Percentiles rank a stretch among this genome's conserved stretches.
phyloP scores from a whole-genome alignment of 257 asterid species.

The Forsythia viridissima region DNA sequence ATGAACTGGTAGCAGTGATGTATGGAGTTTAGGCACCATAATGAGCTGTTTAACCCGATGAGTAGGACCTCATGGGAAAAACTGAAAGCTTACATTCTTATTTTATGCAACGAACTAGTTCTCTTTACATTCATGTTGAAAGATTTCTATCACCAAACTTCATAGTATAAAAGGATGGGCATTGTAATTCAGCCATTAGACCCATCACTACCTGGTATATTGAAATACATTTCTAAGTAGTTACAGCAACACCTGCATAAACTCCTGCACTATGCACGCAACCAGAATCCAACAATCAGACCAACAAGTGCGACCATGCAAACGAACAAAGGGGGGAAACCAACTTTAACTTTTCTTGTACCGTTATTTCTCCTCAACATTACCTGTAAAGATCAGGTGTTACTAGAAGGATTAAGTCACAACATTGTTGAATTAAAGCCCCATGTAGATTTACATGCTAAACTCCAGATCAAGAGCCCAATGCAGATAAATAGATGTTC shows the following conservation, averaged over 20 bases:
- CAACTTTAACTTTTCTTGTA: constrained; percentile 32
- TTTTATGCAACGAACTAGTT: constrained; percentile 25
- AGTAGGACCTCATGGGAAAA: neutral
- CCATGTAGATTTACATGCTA: neutral
- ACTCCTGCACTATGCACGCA: constrained; percentile 20
- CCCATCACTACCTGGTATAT: constrained; percentile 23
- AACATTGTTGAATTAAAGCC: neutral
- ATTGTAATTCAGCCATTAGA: constrained; percentile 22
- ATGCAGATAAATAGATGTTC: no score
- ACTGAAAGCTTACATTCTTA: constrained; percentile 7
- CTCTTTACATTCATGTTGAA: constrained; percentile 29
- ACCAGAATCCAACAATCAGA: constrained; percentile 34
- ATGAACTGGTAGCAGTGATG: no score
- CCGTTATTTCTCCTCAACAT: constrained; percentile 29
- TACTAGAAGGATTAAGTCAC: neutral
- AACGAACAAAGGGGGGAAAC: constrained; percentile 49
- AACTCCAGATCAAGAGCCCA: no score
- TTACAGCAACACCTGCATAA: neutral
- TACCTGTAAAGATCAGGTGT: constrained; percentile 28
- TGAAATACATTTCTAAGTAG: constrained; percentile 16
- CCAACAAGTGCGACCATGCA: constrained; percentile 41
- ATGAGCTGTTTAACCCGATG: neutral
- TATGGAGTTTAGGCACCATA: no score
- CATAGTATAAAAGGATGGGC: constrained; percentile 7
- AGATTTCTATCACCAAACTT: constrained; percentile 25